Conservation (phyloP, 805 yeast species). For the Zygotorulaspora danielsina region DNA sequence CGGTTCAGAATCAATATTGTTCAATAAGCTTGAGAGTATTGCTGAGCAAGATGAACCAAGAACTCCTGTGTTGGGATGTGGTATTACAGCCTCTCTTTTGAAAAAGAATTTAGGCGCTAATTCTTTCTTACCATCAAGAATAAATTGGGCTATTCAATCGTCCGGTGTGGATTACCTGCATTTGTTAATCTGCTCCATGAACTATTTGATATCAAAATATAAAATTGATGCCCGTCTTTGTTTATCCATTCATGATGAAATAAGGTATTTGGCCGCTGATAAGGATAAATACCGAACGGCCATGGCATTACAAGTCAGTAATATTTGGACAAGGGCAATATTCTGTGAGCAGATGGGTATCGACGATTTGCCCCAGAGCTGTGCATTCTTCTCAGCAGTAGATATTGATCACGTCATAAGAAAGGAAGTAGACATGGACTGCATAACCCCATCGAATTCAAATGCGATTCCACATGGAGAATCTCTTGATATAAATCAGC, state of each 20-base stretch:
- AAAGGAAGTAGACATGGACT: constrained; percentile 88
- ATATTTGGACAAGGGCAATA: constrained; percentile 94
- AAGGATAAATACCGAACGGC: constrained; percentile 75
- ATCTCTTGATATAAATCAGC: constrained; percentile 53
- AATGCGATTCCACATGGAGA: constrained; percentile 73
- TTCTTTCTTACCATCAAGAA: constrained; percentile 78
- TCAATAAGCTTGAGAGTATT: constrained; percentile 81
- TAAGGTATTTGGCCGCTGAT: constrained; percentile 71
- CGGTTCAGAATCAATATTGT: constrained; percentile 89
- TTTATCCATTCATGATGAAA: constrained; percentile 93
- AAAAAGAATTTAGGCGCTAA: constrained; percentile 59
- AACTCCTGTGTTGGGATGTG: constrained; percentile 92
- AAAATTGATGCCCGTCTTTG: constrained; percentile 69
- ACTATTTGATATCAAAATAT: constrained; percentile 64
- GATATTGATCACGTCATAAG: constrained; percentile 86
- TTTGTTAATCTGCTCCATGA: constrained; percentile 79
- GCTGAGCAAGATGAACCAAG: constrained; percentile 76
- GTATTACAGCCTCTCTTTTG: constrained; percentile 80
- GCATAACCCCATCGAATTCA: constrained; percentile 86
- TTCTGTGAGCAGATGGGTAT: constrained; percentile 91
- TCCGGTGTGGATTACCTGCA: constrained; percentile 97
- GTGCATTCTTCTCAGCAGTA: constrained; percentile 92
- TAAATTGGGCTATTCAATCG: constrained; percentile 97
- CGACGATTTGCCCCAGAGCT: constrained; percentile 83
- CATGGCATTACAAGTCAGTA: constrained; percentile 79